Evolutionary conservation across 371 early-diverging fungal species (phyloP), one percentile per base, ranked within the genome.

Genomic region (Actinomortierella wolfii): DNA sequence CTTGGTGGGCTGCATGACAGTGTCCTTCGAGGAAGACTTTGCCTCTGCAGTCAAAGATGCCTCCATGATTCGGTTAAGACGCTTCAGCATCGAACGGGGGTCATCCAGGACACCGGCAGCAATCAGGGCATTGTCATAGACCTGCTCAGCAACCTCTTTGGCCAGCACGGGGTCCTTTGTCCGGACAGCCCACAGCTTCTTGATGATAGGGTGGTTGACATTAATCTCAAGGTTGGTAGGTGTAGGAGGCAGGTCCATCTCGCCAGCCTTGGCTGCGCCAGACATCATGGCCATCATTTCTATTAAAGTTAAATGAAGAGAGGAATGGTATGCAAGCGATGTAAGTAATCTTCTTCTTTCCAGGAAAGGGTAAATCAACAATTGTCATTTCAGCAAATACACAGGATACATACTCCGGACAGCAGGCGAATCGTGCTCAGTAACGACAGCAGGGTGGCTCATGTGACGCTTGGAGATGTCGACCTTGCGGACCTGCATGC

Each of bases 181-280:
- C 67, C 85, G 87, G 45, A 90, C 78, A 18, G 78, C 63, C 67
- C 79, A 84, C 48, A 93, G 76, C 34, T 88, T 87, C 49, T 78
- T 77, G 79, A 94, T 89, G 47, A 94, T 82, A 3, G 91, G 84
- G 64, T 93, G 90, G 56, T 86, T 81, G 47, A 93, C 87, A 67
- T 96, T 97, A 76, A 97, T 91, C 77, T 97, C 96, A 17, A 97
- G 78, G 26, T 74, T 85, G 28, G 86, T 79, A 15, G 83, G 83
- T 24, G 70, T 68, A 50, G 87, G 76, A 51, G 82, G 80, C 29
- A 73, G 44, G 64, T 79, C 70, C n/a, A 57, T 54, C 54, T 76
- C 62, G 26, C 78, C 79, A 76, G 82, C 66, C 75, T 83, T 84
- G 50, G 87, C 86, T 29, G 88, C 87, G 39, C 88, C 86, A 73